Evolutionary conservation across 768 basidiomycete species (phyloP), one percentile per base, ranked within the genome.

Genomic region (Paxillus rubicundulus): DNA sequence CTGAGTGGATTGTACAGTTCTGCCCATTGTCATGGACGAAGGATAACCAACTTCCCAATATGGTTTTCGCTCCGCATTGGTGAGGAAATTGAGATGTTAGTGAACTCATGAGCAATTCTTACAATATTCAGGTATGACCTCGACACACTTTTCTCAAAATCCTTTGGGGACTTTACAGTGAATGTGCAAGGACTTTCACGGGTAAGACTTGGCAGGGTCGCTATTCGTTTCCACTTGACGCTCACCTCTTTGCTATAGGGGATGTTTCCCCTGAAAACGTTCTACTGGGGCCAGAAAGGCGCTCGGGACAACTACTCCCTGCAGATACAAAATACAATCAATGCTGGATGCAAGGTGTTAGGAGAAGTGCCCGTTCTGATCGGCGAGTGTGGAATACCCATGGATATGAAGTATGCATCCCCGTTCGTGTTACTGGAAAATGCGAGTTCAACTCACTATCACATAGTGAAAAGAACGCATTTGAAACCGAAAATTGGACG

Each of bases 381-480:
- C 53, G 95, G 95, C 17, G 96, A 99, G 69, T 91, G 88, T 56
- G 96, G 96, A 28, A 78, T 98, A 18, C 96, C 96, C 1, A 96
- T 98, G 87, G 97, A 99, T 61, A 83, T 97, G 79, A 98, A 99
- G 93, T 94, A 61, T 39, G 87, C 74, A 3, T 16, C 28, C 10
- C 34, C 39, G 47, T 28, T 36, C 20, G 14, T 45, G 16, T 42
- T 42, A 32, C 30, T 32, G 12, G 33, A 33, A 14, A 12, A 4
- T 38, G 16, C 1, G 21, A 12, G 40, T 16, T 32, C 5, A 34
- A 0, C 49, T 59, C 21, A 47, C 20, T 21, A 24, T 47, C 52
- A 27, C 17, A 24, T 10, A 94, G 92, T 66, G 72, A 82, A 36
- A 80, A 80, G 47, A 80, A 82, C 57, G 90, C 91, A 0, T 88